Evolutionary conservation across 179 eudicot species (phyloP).

Genomic region (Silene vulgaris): DNA sequence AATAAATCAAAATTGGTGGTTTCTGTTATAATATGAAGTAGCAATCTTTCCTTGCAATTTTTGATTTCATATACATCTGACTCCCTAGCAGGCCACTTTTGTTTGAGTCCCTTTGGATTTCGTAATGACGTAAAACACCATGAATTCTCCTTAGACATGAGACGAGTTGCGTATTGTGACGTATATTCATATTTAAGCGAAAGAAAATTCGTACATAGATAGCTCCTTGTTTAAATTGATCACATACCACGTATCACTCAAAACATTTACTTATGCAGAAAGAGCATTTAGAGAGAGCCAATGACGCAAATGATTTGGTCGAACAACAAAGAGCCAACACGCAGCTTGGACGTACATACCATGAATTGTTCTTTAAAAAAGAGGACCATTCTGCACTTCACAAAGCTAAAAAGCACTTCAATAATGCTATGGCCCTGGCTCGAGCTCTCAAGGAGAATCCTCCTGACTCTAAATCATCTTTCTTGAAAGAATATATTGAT

Average conservation of each 20-base stretch:
- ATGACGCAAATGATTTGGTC: constrained; percentile 54
- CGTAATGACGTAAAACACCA: not conserved
- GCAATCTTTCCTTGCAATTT: not conserved
- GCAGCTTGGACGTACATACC: constrained; percentile 93
- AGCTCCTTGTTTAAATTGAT: not conserved
- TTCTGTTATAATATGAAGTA: too few species aligned
- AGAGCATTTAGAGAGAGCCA: constrained; percentile 82
- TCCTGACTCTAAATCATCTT: constrained; percentile 42
- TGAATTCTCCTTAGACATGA: not conserved
- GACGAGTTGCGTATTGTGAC: not conserved
- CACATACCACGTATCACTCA: not conserved
- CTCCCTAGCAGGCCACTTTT: not conserved
- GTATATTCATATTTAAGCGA: not conserved
- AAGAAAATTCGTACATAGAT: not conserved
- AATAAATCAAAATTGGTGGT: not conserved
- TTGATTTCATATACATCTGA: not conserved
- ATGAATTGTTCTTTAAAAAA: constrained; percentile 62
- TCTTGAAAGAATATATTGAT: constrained; percentile 83
- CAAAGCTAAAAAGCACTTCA: constrained; percentile 80
- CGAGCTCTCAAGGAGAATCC: constrained; percentile 56
- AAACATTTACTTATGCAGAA: constrained; percentile 36
- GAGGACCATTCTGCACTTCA: constrained; percentile 58
- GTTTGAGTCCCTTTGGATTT: not conserved
- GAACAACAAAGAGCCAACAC: constrained; percentile 98
- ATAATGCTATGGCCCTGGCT: constrained; percentile 69